A percentile compares a stretch with the other conserved stretches of the same genome.
Conservation (phyloP, 2,329 filamentous ascomycete species). For the Zymoseptoria crescenta region DNA sequence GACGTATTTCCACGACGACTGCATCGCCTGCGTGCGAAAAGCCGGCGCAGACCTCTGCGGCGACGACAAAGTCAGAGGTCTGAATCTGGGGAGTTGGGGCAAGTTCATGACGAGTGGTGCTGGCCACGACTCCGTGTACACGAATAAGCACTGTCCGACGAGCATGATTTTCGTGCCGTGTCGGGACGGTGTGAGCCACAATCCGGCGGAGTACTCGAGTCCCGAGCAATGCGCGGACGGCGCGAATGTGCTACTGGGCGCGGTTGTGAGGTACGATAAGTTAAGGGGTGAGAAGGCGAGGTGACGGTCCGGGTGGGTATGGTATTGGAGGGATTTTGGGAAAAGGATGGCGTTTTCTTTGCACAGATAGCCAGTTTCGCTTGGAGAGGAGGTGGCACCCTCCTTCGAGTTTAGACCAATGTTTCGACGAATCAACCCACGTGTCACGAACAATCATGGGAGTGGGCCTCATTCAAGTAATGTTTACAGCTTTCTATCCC, state of each 20-base stretch:
- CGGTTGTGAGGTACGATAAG: slow-evolving; percentile 43
- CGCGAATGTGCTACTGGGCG: slow-evolving; percentile 43
- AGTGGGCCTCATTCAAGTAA: background rate
- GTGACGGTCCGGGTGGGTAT: background rate
- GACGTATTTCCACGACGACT: slow-evolving; percentile 58
- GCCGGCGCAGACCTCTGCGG: slow-evolving; percentile 53
- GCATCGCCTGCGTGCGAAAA: slow-evolving; percentile 56
- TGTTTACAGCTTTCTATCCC: background rate
- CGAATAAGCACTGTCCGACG: slow-evolving; percentile 38
- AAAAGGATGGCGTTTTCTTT: background rate
- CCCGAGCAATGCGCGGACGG: slow-evolving; percentile 41
- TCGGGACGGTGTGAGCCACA: slow-evolving; percentile 41
- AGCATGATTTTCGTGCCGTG: slow-evolving; percentile 44
- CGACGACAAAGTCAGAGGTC: slow-evolving; percentile 34
- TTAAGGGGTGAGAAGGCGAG: slow-evolving; percentile 31
- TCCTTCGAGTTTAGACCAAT: background rate
- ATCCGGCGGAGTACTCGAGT: slow-evolving; percentile 39
- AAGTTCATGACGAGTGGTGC: slow-evolving; percentile 54
- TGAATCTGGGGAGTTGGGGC: slow-evolving; percentile 25
- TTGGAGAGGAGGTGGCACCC: background rate
- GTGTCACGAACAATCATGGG: background rate
- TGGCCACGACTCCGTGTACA: slow-evolving; percentile 51
- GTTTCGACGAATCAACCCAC: background rate
- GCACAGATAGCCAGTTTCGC: background rate
- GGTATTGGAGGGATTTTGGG: background rate